A percentile compares a stretch with the other conserved stretches of the same genome.
Evolutionary conservation across 2,329 filamentous ascomycete genomes (phyloP).

Genomic region (Hirsutella thompsonii): DNA sequence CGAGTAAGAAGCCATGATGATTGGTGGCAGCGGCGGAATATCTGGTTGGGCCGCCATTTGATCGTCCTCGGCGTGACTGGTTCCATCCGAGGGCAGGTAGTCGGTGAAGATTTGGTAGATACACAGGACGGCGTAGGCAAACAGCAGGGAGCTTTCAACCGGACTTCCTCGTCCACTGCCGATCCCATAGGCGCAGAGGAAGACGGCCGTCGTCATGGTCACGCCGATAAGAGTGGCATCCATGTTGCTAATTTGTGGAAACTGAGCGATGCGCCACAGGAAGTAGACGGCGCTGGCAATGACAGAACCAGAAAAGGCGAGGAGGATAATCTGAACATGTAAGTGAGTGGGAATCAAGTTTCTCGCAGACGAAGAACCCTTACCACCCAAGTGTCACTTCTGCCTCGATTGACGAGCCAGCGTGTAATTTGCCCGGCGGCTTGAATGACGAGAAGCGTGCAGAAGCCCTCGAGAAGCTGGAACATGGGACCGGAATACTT

Average conservation of each 20-base stretch:
- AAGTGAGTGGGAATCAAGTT: not conserved
- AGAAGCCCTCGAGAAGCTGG: constrained; percentile 91
- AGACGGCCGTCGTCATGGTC: constrained; percentile 82
- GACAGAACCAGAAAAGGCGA: constrained; percentile 78
- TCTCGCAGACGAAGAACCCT: constrained; percentile 15
- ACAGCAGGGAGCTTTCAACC: constrained; percentile 86
- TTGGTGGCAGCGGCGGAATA: constrained; percentile 88
- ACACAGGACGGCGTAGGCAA: constrained; percentile 95
- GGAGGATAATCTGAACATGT: constrained; percentile 60
- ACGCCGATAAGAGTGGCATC: constrained; percentile 89
- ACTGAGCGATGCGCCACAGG: constrained; percentile 86
- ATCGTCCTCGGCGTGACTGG: constrained; percentile 36
- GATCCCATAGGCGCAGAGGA: constrained; percentile 88
- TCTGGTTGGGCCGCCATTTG: constrained; percentile 54
- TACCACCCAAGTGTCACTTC: constrained; percentile 95
- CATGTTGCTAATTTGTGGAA: constrained; percentile 83
- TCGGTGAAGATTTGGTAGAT: constrained; percentile 99
- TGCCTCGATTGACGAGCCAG: constrained; percentile 86
- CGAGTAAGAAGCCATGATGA: constrained; percentile 97
- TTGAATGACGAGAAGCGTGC: constrained; percentile 90
- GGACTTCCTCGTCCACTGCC: constrained; percentile 88
- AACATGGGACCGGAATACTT: constrained; percentile 89
- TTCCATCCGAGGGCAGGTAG: constrained; percentile 70
- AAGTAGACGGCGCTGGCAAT: constrained; percentile 94
- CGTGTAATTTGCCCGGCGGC: constrained; percentile 86